Percentiles rank a stretch among this genome's conserved stretches.
Evolutionary conservation across 805 yeast species (phyloP).

Genomic region (Wickerhamiella allomyrinae): DNA sequence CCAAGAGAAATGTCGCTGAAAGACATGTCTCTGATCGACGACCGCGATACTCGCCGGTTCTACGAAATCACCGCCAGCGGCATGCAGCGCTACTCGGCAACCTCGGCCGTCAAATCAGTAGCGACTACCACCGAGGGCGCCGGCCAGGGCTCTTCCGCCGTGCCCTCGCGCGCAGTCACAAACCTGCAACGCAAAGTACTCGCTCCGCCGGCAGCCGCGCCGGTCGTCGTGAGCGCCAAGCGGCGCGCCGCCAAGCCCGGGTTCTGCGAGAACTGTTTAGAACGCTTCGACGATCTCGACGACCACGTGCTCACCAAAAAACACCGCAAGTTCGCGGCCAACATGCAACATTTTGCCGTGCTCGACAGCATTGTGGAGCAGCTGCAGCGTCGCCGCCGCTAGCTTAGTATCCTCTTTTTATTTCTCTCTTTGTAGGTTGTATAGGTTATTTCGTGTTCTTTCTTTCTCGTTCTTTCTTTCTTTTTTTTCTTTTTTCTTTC

Average conservation of each 20-base stretch:
- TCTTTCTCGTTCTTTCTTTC: too few relatives aligned
- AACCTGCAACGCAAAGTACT: conserved; percentile 29
- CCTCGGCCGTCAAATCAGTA: conserved; percentile 25
- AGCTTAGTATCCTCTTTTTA: neutral
- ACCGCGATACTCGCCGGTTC: too few relatives aligned
- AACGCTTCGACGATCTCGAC: conserved; percentile 64
- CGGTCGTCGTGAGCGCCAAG: conserved; percentile 11
- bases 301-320: conserved; percentile 56
- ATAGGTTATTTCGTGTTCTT: too few relatives aligned
- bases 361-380: conserved; percentile 58
- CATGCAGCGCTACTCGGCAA: conserved; percentile 31
- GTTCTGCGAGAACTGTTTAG: conserved; percentile 87
- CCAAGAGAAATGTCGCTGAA: too few relatives aligned
- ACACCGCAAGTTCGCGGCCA: conserved; percentile 67
- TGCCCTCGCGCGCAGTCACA: conserved; percentile 28
- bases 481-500: too few relatives aligned
- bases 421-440: too few relatives aligned
- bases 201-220: conserved; percentile 1
- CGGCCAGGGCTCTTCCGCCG: conserved; percentile 24
- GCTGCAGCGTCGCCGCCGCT: conserved; percentile 24
- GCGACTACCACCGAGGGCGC: conserved; percentile 19
- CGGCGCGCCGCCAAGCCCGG: conserved; percentile 36
- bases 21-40: too few relatives aligned
- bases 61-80: conserved; percentile 54
- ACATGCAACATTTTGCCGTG: conserved; percentile 54